Evolutionary conservation across 768 basidiomycete species (phyloP), one percentile per base, ranked within the genome.

Genomic region (Hygrophoropsis aurantiaca): DNA sequence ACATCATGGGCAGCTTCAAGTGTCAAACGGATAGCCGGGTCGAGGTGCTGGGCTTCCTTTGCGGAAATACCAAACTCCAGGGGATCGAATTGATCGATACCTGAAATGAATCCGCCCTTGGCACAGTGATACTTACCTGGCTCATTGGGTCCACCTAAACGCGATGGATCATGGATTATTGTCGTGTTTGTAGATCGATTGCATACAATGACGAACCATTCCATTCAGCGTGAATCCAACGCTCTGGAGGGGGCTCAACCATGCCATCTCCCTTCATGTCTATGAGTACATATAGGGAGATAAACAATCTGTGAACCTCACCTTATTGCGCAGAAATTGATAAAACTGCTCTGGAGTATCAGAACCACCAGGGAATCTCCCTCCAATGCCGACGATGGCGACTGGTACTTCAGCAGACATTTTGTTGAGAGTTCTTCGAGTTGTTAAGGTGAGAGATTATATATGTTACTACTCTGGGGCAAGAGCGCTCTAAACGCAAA

Each of bases 51-150:
- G 9, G 61, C 67, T 26, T 68, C 67, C 30, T 61, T 67, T 4
- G 57, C 43, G 19, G 59, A 58, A 23, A 68, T 68, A 41, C 66
- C 66, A 23, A 68, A 68, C 40, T 68, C 66, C 15, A 68, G 51
- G 25, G 56, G 51, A 21, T 68, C 66, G 38, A 68, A 68, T 49
- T 66, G 54, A 40, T 68, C 66, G 11, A 67, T 55, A 13, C 56
- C 59, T 21, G 51, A 56, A 35, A 68, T 53, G 33, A 68, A 68
- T 15, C 62, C 60, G 19, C 57, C 49, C 37, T 60, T 64, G 15
- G 58, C 54, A 24, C 51, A 57, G 36, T 59, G 58, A 36, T 64
- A 65, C 41, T 57, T 65, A 33, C 64, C 64, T 1, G 63, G 64
- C 41, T 65, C 61, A 30, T 65, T 58, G 47, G 63, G 58, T 21